Percentiles rank a stretch among this genome's conserved stretches.
These are phyloP conservation scores for Lachancea waltii DNA, from an alignment of 805 yeast genomes.

Conservation along the genomic window DNA sequence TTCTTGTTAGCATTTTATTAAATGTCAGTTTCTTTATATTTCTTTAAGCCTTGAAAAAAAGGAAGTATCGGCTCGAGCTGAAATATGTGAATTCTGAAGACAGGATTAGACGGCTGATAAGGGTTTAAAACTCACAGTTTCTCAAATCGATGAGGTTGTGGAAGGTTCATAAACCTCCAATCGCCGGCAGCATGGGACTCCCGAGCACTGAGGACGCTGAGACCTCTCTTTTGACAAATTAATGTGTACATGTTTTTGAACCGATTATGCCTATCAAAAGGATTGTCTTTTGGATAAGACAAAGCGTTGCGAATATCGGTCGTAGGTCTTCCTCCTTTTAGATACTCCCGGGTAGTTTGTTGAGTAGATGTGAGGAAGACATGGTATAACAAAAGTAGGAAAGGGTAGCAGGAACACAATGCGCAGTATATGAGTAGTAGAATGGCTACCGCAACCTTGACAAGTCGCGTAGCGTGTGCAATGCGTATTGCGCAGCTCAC, in stretches of 20 bases:
- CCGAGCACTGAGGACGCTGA: slow-evolving; percentile 30
- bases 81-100: no score
- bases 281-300: slow-evolving; percentile 25
- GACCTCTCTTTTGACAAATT: slow-evolving; percentile 37
- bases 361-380: slow-evolving; percentile 47
- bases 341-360: slow-evolving; percentile 67
- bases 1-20: not conserved
- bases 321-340: slow-evolving; percentile 40
- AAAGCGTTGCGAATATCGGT: slow-evolving; percentile 29
- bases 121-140: slow-evolving; percentile 3
- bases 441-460: slow-evolving; percentile 37
- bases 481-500: slow-evolving; percentile 21
- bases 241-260: slow-evolving; percentile 31
- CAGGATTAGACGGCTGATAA: no score
- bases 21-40: no score
- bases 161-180: slow-evolving; percentile 32
- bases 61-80: not conserved
- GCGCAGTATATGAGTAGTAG: slow-evolving; percentile 47
- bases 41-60: not conserved
- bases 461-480: slow-evolving; percentile 11
- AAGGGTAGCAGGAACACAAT: slow-evolving; percentile 49
- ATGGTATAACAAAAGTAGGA: slow-evolving; percentile 48
- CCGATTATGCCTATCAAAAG: slow-evolving; percentile 33
- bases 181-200: slow-evolving; percentile 34
- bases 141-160: slow-evolving; percentile 16